Conservation (phyloP, 2,329 filamentous ascomycete species). For the Apiospora kogelbergensis region DNA sequence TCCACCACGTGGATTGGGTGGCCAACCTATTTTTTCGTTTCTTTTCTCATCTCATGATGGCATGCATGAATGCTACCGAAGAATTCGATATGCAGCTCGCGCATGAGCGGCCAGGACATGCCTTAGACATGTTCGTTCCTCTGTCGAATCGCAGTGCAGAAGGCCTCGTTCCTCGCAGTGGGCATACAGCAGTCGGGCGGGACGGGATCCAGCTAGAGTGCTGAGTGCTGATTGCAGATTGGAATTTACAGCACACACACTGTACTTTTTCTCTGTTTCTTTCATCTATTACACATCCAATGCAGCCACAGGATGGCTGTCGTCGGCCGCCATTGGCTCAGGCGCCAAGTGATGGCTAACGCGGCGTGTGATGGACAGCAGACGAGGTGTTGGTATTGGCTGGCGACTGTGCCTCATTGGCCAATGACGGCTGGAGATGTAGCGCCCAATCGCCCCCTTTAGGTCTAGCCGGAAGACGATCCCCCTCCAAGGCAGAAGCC, state of each 20-base stretch:
- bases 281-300: conserved; percentile 12
- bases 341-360: conserved; percentile 9
- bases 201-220: background rate
- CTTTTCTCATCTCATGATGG: background rate
- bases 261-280: too few species aligned
- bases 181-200: conserved; percentile 7
- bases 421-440: conserved; percentile 34
- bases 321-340: conserved; percentile 22
- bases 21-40: background rate
- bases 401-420: conserved; percentile 28
- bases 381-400: conserved; percentile 29
- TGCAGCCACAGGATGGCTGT: conserved; percentile 24
- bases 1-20: conserved; percentile 1
- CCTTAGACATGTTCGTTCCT: background rate
- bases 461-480: conserved; percentile 27
- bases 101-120: conserved; percentile 2
- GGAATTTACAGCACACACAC: background rate
- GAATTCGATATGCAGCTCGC: background rate
- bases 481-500: background rate
- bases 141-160: conserved; percentile 1
- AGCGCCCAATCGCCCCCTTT: conserved; percentile 38
- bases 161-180: conserved; percentile 2
- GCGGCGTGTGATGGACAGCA: conserved; percentile 32
- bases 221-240: background rate
- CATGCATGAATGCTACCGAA: conserved; percentile 1